Evolutionary conservation across 2,329 filamentous ascomycete species (phyloP).

Genomic region (Botrytis tulipae): DNA sequence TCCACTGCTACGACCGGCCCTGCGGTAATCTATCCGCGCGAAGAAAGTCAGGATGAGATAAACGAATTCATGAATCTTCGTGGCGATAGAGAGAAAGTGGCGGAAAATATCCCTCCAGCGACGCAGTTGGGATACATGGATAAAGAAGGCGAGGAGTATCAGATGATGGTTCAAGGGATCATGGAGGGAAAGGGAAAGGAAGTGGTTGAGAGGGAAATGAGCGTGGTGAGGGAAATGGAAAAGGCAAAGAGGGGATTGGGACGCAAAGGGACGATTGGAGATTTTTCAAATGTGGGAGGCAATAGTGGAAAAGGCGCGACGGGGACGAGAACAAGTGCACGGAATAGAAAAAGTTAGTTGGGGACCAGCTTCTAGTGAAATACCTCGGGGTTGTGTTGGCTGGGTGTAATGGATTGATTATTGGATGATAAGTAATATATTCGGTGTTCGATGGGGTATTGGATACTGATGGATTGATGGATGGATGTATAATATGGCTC

Average conservation of each 20-base stretch:
- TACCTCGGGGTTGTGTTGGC: not conserved
- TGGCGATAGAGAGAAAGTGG: not conserved
- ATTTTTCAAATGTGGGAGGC: not conserved
- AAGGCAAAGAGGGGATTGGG: not conserved
- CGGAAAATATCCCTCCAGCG: not conserved
- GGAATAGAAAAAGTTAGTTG: not conserved
- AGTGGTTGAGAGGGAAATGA: slow-evolving; percentile 15
- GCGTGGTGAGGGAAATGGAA: slow-evolving; percentile 25
- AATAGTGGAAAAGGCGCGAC: not conserved
- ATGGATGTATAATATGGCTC: not conserved
- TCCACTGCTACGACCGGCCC: slow-evolving; percentile 38
- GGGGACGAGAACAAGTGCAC: slow-evolving; percentile 4
- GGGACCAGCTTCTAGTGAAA: not conserved
- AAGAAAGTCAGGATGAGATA: not conserved
- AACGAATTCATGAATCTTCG: slow-evolving; percentile 14
- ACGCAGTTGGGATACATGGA: slow-evolving; percentile 39
- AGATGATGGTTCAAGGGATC: slow-evolving; percentile 34
- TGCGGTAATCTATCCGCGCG: slow-evolving; percentile 32
- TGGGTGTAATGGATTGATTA: not conserved
- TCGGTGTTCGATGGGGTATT: not conserved
- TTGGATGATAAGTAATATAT: not conserved
- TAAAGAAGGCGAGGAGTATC: slow-evolving; percentile 34
- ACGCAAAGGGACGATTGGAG: slow-evolving; percentile 3
- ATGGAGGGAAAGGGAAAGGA: slow-evolving; percentile 36
- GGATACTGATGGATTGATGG: not conserved